These are phyloP conservation scores for Syzygium aromaticum DNA, from an alignment of 345 rosid genomes.

Conservation along the genomic window DNA sequence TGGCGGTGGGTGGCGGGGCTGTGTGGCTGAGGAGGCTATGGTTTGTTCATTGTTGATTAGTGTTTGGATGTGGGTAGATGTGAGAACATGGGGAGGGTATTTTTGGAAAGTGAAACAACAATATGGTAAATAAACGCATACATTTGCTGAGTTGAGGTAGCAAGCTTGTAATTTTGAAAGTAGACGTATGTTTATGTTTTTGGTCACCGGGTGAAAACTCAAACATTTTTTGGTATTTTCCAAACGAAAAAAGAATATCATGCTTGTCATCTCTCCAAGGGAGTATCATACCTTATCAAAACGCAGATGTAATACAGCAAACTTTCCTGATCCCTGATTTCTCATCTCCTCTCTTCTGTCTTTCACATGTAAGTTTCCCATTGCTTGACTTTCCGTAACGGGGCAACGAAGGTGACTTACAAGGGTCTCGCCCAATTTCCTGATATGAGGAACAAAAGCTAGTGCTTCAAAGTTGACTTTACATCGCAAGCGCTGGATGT, in stretches of 20 bases:
- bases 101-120: not conserved
- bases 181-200: not conserved
- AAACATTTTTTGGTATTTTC: not conserved
- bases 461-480: constrained; percentile 91
- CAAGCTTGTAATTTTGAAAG: not conserved
- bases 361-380: constrained; percentile 19
- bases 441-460: constrained; percentile 54
- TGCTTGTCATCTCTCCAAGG: not conserved
- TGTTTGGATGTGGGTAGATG: not conserved
- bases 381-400: constrained; percentile 21
- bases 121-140: not conserved
- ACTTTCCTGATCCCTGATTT: constrained; percentile 49
- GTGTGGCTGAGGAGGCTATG: not conserved
- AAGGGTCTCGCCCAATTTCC: constrained; percentile 49
- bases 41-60: not conserved
- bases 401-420: constrained; percentile 55
- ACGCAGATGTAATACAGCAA: constrained; percentile 85
- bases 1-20: not conserved
- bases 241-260: not conserved
- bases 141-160: not conserved
- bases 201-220: not conserved
- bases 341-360: constrained; percentile 25
- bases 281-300: constrained; percentile 69
- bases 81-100: not conserved
- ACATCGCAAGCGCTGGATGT: constrained; percentile 81